Evolutionary conservation across 331 rosid genomes (phyloP), one percentile per base, ranked within the genome.

Genomic region (Acacia concinna): DNA sequence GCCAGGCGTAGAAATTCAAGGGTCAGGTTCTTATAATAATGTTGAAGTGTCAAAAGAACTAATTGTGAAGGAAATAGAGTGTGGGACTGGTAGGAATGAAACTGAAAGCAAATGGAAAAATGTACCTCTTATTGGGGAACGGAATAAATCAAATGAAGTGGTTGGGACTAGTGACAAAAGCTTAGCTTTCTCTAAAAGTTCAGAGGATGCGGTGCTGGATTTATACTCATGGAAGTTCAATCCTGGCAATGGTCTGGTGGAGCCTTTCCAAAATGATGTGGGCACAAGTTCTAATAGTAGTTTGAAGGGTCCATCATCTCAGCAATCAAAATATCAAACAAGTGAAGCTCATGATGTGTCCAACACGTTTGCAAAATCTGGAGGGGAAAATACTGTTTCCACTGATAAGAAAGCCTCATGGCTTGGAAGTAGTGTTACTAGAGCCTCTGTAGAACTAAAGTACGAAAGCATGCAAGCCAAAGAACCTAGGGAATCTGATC

Each of bases 1-100:
- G 80, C 68, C 83, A 27, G 78, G 69, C n/a, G 77, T 76, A 49
- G 91, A 89, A 66, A 79, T 57, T 82, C 84, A 76, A 80, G 86
- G 75, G 70, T 31, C 54, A 28, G 86, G 52, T 75, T 80, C 83
- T 28, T 69, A 34, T 73, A 74, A 78, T 47, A 83, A 75, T 41
- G 82, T 51, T 75, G 93, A 89, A 70, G 84, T 81, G 73, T 87
- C 88, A 1, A 89, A 83, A 77, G 97, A 91, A 71, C 86, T 89
- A 47, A 88, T 89, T 80, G 94, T 91, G 85, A 89, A 91, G 75
- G 97, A 91, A 85, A 91, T 91, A 73, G 92, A 91, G 79, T 89
- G 88, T 74, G 94, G 94, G 71, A 80, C 88, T 54, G 89, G 86
- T 76, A 83, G 88, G 65, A 83, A 83, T 82, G 89, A 81, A 63